phyloP scores from a whole-genome alignment of 2,329 filamentous ascomycete genomes.

The Diplocarpon rosae region DNA sequence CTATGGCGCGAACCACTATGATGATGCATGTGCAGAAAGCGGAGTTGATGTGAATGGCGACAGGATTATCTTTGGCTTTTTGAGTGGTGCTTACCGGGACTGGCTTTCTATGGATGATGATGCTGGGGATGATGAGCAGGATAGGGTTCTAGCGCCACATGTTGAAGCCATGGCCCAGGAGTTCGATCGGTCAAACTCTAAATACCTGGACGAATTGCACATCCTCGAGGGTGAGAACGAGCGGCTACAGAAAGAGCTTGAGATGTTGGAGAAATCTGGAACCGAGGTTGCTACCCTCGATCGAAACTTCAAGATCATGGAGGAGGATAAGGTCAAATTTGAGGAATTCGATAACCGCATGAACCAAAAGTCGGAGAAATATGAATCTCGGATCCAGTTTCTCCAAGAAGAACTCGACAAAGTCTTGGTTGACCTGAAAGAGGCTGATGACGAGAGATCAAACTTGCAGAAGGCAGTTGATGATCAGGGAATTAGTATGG shows the following conservation, averaged over 20 bases:
- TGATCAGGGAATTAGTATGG: slow-evolving; percentile 86
- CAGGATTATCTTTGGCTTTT: slow-evolving; percentile 86
- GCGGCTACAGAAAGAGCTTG: slow-evolving; percentile 71
- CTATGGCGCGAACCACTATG: slow-evolving; percentile 68
- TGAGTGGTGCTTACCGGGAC: slow-evolving; percentile 81
- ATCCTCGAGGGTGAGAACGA: slow-evolving; percentile 80
- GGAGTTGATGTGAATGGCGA: slow-evolving; percentile 83
- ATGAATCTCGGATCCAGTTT: slow-evolving; percentile 67
- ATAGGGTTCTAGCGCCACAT: slow-evolving; percentile 70
- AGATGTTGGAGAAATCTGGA: slow-evolving; percentile 77
- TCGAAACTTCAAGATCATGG: slow-evolving; percentile 83
- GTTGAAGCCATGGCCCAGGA: slow-evolving; percentile 77
- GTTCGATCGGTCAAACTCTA: slow-evolving; percentile 76
- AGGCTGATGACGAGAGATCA: slow-evolving; percentile 72
- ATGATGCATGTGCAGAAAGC: slow-evolving; percentile 78
- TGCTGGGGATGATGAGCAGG: slow-evolving; percentile 72
- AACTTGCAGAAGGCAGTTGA: slow-evolving; percentile 79
- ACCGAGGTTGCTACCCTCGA: slow-evolving; percentile 77
- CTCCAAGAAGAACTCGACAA: slow-evolving; percentile 82
- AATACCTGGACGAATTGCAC: slow-evolving; percentile 73
- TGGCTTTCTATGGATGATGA: slow-evolving; percentile 92
- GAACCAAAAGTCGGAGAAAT: slow-evolving; percentile 77
- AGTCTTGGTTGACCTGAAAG: slow-evolving; percentile 60
- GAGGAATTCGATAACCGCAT: slow-evolving; percentile 87
- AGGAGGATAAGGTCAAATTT: slow-evolving; percentile 90